Evolutionary conservation across 192 early-diverging fungal species (phyloP), one percentile per base, ranked within the genome.

Genomic region (Mortierella antarctica): DNA sequence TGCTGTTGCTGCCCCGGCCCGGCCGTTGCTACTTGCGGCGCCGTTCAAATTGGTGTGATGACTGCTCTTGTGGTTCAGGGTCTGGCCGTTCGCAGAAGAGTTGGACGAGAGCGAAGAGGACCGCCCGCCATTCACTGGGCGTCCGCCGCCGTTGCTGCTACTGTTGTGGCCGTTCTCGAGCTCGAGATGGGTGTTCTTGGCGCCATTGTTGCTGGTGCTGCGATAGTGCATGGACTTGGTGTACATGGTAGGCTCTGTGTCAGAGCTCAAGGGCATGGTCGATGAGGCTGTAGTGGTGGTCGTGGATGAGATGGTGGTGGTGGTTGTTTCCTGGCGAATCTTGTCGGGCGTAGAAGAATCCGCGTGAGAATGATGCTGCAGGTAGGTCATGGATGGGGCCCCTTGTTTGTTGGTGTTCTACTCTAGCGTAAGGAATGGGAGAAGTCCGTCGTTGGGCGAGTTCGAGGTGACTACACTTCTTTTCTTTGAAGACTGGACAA

Each of bases 271-370:
- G 17, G 77, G 77, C 60, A 80, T 68, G 42, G 74, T 76, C 40
- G 77, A 51, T n/a, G 62, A 72, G 47, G 77, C 51, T 7, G 77
- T 68, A 18, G 76, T 79, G 3, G 76, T 79, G 23, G 76, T 79
- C 23, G 76, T 67, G 45, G 68, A 51, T 13, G 69, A 73, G 48
- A 79, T 67, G 8, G 76, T 79, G 0, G 77, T 80, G 2, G 77
- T 80, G 14, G 70, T 80, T 5, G 77, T 80, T 64, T 80, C 77
- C 47, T 80, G 57, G 53, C 70, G 77, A 46, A 80, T 49, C 70
- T 80, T 80, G 47, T 80, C 77, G 52, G 69, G 69, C 23, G 52
- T 57, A 13, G 64, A 42, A 21, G 67, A 70, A 14, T 71, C 62
- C 48, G 46, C 18, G 21, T 62, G 63, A 46, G 23, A 58, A 15